These are phyloP conservation scores for Fusarium mexicanum DNA, from an alignment of 2,329 filamentous ascomycete genomes.

Conservation along the genomic window DNA sequence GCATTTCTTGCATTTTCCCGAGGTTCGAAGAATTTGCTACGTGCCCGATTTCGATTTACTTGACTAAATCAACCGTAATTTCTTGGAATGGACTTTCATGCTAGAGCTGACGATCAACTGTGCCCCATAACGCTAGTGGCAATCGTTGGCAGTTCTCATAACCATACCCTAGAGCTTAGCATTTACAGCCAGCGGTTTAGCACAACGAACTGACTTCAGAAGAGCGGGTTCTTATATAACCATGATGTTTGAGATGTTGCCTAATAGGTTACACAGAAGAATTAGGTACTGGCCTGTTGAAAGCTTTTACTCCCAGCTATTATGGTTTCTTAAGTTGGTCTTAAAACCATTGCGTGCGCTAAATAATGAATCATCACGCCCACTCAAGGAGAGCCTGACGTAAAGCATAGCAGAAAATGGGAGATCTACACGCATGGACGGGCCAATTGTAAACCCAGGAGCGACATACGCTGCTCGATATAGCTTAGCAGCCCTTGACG, in stretches of 20 bases:
- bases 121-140: background rate
- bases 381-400: rapidly evolving
- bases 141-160: too few species aligned
- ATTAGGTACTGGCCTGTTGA: background rate
- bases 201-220: background rate
- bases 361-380: background rate
- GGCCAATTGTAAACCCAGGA: background rate
- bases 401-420: rapidly evolving
- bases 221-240: background rate
- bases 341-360: rapidly evolving
- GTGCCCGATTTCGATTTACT: background rate
- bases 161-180: background rate
- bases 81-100: background rate
- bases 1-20: too few species aligned
- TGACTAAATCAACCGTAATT: background rate
- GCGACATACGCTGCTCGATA: background rate
- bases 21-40: too few species aligned
- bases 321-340: rapidly evolving
- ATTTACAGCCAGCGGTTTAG: background rate
- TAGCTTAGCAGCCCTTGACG: background rate
- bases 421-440: rapidly evolving
- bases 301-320: rapidly evolving
- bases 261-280: rapidly evolving
- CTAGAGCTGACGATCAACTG: background rate
- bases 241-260: rapidly evolving